Conservation (phyloP, 345 rosid genomes). For the Litchi chinensis region DNA sequence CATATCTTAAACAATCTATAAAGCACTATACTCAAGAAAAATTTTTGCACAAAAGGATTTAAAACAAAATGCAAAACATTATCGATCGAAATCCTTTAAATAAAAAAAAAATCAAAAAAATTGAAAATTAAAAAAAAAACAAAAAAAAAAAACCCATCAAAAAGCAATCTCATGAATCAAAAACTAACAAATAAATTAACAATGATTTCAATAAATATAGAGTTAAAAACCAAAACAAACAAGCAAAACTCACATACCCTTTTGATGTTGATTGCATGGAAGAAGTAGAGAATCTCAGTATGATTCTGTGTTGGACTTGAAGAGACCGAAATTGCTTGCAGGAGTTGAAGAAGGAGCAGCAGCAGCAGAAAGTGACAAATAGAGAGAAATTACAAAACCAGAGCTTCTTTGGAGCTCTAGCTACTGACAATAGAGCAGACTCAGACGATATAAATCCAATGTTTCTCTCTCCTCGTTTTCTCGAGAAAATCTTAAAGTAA, state of each 20-base stretch:
- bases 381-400: constrained; percentile 6
- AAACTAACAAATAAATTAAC: not conserved
- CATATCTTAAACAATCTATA: constrained; percentile 3
- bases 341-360: constrained; percentile 1
- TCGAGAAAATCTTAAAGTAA: not conserved
- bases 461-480: constrained; percentile 9
- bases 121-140: no score
- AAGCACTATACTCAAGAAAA: constrained; percentile 13
- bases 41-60: constrained; percentile 27
- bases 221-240: not conserved
- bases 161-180: constrained; percentile 6
- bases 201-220: not conserved
- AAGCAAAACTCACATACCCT: constrained; percentile 25
- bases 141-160: constrained; percentile 10
- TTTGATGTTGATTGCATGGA: constrained; percentile 30
- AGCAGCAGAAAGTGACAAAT: not conserved
- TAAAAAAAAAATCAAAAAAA: no score
- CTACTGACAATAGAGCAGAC: constrained; percentile 14
- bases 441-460: constrained; percentile 23
- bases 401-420: constrained; percentile 27
- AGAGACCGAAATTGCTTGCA: constrained; percentile 30
- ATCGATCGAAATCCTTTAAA: not conserved
- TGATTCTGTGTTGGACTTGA: constrained; percentile 10
- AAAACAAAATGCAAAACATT: not conserved
- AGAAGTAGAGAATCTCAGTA: constrained; percentile 12